Evolutionary conservation across 2,329 filamentous ascomycete species (phyloP).

Genomic region (Penicillium sp.): DNA sequence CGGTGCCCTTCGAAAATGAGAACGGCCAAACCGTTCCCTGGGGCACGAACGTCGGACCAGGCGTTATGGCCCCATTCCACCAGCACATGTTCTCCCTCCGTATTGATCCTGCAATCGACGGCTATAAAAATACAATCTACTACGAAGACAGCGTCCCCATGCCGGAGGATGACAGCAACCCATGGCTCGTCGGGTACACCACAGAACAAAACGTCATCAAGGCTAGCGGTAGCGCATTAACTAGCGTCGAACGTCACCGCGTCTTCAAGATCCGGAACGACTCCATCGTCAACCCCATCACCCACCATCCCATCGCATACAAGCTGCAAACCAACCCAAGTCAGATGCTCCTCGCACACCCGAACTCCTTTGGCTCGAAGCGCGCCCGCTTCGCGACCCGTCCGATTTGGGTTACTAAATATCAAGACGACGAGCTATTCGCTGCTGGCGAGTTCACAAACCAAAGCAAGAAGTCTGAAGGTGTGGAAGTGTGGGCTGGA

Average conservation of each 20-base stretch:
- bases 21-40: conserved; percentile 63
- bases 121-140: conserved; percentile 54
- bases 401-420: conserved; percentile 56
- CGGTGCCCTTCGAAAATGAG: conserved; percentile 62
- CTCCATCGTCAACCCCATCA: conserved; percentile 44
- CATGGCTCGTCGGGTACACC: conserved; percentile 61
- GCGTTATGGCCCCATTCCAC: conserved; percentile 67
- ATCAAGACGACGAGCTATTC: conserved; percentile 53
- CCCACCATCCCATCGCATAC: conserved; percentile 49
- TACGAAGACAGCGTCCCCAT: conserved; percentile 56
- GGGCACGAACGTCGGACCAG: conserved; percentile 68
- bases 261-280: conserved; percentile 56
- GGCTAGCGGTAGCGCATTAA: conserved; percentile 51
- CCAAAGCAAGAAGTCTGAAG: conserved; percentile 53
- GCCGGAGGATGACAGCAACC: conserved; percentile 56
- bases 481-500: conserved; percentile 52
- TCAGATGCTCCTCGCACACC: conserved; percentile 51
- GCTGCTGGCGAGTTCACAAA: conserved; percentile 53
- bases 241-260: conserved; percentile 50
- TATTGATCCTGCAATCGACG: conserved; percentile 61
- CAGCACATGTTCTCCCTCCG: conserved; percentile 74
- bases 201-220: conserved; percentile 52
- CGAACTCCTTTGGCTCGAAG: conserved; percentile 45
- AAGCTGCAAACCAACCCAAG: conserved; percentile 50
- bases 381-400: conserved; percentile 54